These are phyloP conservation scores for Trichosporon sp. DNA, from an alignment of 1,284 basidiomycete species.

Conservation along the genomic window DNA sequence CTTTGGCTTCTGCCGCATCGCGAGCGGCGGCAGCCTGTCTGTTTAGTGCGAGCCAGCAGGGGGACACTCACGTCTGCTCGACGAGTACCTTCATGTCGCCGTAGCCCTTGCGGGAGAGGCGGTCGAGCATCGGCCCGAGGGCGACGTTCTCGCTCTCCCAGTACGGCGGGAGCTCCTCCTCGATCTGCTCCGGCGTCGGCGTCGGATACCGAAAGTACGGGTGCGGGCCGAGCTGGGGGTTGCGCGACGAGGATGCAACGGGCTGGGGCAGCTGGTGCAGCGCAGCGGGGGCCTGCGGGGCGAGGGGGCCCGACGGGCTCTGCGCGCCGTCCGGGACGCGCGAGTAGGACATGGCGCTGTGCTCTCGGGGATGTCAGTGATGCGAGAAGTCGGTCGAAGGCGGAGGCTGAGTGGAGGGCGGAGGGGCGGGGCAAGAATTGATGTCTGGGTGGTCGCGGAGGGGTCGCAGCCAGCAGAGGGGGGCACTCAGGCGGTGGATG, in stretches of 20 bases:
- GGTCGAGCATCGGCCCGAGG: constrained; percentile 35
- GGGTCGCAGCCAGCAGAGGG: background rate
- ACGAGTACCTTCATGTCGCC: constrained; percentile 34
- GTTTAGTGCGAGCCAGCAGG: background rate
- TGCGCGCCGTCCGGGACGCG: background rate
- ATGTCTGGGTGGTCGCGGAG: background rate
- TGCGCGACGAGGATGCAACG: constrained; percentile 21
- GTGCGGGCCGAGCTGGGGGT: constrained; percentile 39
- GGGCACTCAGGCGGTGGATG: background rate
- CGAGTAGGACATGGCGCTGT: background rate
- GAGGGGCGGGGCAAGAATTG: background rate
- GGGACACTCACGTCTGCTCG: constrained; percentile 33
- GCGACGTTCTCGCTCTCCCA: constrained; percentile 39
- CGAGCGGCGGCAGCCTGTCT: constrained; percentile 23
- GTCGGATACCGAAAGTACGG: constrained; percentile 43
- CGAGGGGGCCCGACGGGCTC: background rate
- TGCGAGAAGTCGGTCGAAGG: background rate
- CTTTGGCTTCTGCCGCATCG: constrained; percentile 32
- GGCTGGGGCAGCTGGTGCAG: constrained; percentile 19
- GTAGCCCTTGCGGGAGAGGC: constrained; percentile 36
- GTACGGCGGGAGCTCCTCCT: constrained; percentile 43
- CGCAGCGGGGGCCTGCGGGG: background rate
- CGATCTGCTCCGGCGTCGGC: constrained; percentile 35
- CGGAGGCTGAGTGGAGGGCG: background rate
- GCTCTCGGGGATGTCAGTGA: background rate